Evolutionary conservation across 805 yeast genomes (phyloP).

Genomic region (Wickerhamiella shivajii): DNA sequence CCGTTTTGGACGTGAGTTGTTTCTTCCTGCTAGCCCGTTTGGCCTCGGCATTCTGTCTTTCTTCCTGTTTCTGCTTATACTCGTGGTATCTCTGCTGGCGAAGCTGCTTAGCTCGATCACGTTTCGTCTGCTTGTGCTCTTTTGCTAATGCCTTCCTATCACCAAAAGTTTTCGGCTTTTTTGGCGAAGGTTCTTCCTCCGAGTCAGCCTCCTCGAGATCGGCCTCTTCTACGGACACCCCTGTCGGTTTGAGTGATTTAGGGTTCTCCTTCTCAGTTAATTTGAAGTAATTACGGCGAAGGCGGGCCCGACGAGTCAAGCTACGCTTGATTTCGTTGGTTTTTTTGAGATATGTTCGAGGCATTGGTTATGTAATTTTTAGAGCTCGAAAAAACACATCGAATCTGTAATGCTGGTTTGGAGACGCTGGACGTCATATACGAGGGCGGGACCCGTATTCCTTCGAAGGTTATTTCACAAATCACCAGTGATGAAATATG

Average conservation of each 20-base stretch:
- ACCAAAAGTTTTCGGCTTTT: no score
- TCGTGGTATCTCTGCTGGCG: conserved; percentile 19
- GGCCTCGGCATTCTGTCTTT: conserved; percentile 27
- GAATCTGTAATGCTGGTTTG: no score
- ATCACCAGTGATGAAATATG: no score
- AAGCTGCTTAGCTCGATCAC: conserved; percentile 10
- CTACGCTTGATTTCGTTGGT: conserved; percentile 60
- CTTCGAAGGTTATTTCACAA: no score
- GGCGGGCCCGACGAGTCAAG: conserved; percentile 62
- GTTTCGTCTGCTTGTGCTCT: no score
- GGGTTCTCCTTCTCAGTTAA: conserved; percentile 46
- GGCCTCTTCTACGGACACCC: conserved; percentile 4
- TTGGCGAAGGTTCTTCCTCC: conserved; percentile 9
- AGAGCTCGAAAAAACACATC: background rate
- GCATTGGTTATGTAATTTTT: conserved; percentile 3
- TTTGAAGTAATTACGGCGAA: conserved; percentile 70
- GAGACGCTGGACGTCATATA: no score
- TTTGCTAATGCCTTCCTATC: no score
- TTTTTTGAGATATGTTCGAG: conserved; percentile 21
- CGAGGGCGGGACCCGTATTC: no score
- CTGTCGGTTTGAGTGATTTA: conserved; percentile 21
- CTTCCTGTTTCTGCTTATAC: conserved; percentile 29
- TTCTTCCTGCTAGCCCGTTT: conserved; percentile 31
- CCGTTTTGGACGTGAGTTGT: conserved; percentile 39
- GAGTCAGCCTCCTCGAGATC: conserved; percentile 2